phyloP scores from a whole-genome alignment of 768 basidiomycete species.

The Podaxis sp. region DNA sequence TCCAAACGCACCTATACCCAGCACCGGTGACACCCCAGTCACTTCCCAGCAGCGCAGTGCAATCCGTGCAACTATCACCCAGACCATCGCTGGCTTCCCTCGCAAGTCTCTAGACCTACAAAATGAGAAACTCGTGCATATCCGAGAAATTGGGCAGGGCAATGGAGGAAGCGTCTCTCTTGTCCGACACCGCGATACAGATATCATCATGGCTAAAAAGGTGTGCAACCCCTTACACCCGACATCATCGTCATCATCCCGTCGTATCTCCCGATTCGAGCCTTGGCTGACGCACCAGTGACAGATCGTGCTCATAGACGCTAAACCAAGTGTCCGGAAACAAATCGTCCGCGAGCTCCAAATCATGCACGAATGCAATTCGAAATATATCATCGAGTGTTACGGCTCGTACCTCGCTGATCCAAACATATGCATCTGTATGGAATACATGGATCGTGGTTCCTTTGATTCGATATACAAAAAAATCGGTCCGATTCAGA shows the following conservation, averaged over 20 bases:
- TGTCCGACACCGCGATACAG: conserved; percentile 89
- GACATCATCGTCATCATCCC: not conserved
- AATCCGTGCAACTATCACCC: conserved; percentile 25
- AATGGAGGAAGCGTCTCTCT: conserved; percentile 97
- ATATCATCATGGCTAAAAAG: conserved; percentile 98
- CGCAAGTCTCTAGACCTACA: conserved; percentile 51
- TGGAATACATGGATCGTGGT: conserved; percentile 96
- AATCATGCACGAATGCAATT: conserved; percentile 98
- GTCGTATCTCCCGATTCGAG: not conserved
- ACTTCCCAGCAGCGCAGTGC: conserved; percentile 12
- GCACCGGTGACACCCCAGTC: conserved; percentile 23
- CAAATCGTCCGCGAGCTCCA: conserved; percentile 97
- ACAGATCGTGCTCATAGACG: conserved; percentile 93
- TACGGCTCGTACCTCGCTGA: conserved; percentile 96
- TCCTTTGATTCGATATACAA: conserved; percentile 95
- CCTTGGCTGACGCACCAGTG: not conserved
- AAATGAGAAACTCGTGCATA: conserved; percentile 86
- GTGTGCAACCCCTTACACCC: conserved; percentile 42
- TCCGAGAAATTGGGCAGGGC: conserved; percentile 91
- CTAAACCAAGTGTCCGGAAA: conserved; percentile 92
- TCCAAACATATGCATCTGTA: conserved; percentile 98
- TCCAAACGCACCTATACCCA: conserved; percentile 10
- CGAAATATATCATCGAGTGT: conserved; percentile 93
- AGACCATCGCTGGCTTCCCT: conserved; percentile 25
- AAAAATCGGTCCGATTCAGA: conserved; percentile 87